Percentiles rank a stretch among this genome's conserved stretches.
Conservation (phyloP, 148 eudicot genomes). For the Camellia granthamiana region DNA sequence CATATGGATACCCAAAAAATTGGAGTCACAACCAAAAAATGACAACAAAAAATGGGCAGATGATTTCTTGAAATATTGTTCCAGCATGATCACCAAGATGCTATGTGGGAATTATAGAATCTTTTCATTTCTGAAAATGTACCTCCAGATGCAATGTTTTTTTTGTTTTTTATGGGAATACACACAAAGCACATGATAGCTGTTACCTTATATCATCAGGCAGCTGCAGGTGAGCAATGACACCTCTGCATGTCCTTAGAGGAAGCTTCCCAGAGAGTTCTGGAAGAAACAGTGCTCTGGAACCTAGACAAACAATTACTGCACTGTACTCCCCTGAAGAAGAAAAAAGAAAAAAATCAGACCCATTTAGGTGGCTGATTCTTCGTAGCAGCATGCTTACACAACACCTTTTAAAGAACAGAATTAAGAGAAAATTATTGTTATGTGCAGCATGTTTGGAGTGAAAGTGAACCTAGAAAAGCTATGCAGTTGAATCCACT, state of each 20-base stretch:
- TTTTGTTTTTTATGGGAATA: neutral
- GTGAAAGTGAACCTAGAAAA: neutral
- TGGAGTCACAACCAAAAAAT: neutral
- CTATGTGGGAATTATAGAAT: neutral
- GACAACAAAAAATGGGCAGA: neutral
- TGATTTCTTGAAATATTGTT: neutral
- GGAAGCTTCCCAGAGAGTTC: conserved; percentile 84
- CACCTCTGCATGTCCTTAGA: conserved; percentile 88
- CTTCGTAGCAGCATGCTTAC: neutral
- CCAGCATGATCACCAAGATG: neutral
- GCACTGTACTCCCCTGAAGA: conserved; percentile 73
- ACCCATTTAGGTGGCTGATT: neutral
- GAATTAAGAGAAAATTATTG: neutral
- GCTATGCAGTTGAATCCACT: neutral
- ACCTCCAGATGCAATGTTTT: neutral
- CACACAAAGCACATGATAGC: neutral
- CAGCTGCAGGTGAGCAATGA: conserved; percentile 67
- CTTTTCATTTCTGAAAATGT: neutral
- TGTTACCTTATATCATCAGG: conserved; percentile 58
- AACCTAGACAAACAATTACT: conserved; percentile 86
- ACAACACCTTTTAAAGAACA: neutral
- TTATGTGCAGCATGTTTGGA: neutral
- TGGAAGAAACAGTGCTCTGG: conserved; percentile 70
- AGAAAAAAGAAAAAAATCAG: neutral
- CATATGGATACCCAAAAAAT: neutral